Conservation (phyloP, 73 alveolate genomes). For the Stentor coeruleus region DNA sequence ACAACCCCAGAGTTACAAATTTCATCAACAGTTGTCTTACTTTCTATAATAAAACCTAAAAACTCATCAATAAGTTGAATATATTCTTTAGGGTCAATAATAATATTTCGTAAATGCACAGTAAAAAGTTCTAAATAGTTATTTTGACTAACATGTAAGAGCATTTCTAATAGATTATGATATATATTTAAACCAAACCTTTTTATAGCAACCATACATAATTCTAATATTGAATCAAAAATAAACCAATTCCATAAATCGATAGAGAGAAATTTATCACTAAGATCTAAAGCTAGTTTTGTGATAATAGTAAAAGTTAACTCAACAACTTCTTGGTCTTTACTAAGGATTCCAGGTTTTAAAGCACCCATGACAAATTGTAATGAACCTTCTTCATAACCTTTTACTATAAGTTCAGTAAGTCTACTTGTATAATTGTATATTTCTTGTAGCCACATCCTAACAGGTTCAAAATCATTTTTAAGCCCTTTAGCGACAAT, state of each 20-base stretch:
- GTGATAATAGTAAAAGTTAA: conserved; percentile 61
- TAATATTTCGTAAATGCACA: conserved; percentile 32
- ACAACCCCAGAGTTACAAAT: conserved; percentile 53
- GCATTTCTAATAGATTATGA: conserved; percentile 29
- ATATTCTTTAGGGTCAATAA: conserved; percentile 43
- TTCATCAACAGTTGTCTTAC: conserved; percentile 42
- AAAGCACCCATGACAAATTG: conserved; percentile 34
- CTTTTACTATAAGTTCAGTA: conserved; percentile 28
- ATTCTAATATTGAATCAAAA: conserved; percentile 66
- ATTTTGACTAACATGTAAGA: conserved; percentile 33
- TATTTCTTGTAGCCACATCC: conserved; percentile 61
- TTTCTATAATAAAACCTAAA: conserved; percentile 35
- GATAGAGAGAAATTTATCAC: conserved; percentile 41
- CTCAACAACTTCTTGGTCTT: conserved; percentile 54
- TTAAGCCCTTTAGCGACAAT: conserved; percentile 83
- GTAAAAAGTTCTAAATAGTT: conserved; percentile 50
- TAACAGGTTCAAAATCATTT: conserved; percentile 73
- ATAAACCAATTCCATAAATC: conserved; percentile 85
- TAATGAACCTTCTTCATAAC: conserved; percentile 27
- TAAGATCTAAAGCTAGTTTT: conserved; percentile 59
- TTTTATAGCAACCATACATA: conserved; percentile 64
- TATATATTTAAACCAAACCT: conserved; percentile 71
- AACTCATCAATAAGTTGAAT: conserved; percentile 34
- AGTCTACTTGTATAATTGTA: conserved; percentile 46
- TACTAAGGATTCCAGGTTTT: conserved; percentile 67